Conservation (phyloP, 768 basidiomycete genomes). For the Russula griseocarnosa region DNA sequence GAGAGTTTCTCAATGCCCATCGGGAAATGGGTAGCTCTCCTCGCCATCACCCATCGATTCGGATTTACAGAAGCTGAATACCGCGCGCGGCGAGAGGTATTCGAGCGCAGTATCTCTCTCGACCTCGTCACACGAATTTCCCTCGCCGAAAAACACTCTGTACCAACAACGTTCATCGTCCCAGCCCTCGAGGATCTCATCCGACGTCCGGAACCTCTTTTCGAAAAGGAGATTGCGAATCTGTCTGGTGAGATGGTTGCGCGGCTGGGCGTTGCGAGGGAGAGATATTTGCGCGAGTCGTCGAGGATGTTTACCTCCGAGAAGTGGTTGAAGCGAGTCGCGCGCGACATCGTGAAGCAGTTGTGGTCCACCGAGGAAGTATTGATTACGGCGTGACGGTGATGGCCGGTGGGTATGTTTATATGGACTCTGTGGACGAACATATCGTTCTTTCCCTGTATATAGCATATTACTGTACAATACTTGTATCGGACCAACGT, state of each 20-base stretch:
- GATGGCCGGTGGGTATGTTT: neutral
- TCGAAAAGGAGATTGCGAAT: neutral
- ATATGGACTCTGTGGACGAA: neutral
- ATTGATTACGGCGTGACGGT: neutral
- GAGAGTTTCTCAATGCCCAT: slow-evolving; percentile 9
- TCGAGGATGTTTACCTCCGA: neutral
- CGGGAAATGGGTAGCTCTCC: slow-evolving; percentile 2
- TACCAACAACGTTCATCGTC: neutral
- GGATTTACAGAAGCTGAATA: slow-evolving; percentile 8
- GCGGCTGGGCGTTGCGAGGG: neutral
- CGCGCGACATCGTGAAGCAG: neutral
- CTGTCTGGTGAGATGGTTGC: slow-evolving; percentile 4
- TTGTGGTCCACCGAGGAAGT: neutral
- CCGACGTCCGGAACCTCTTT: neutral
- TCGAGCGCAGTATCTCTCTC: neutral
- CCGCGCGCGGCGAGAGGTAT: slow-evolving; percentile 19
- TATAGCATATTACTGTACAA: too few relatives aligned
- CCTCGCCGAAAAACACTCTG: neutral
- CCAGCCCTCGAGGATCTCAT: slow-evolving; percentile 7
- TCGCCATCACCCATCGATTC: slow-evolving; percentile 10
- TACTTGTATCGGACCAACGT: too few relatives aligned
- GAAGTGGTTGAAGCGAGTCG: neutral
- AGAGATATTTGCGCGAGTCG: slow-evolving; percentile 4
- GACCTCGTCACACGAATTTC: neutral
- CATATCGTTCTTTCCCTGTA: neutral